Evolutionary conservation across 148 eudicot genomes (phyloP).

Genomic region (Nyssa sinensis): DNA sequence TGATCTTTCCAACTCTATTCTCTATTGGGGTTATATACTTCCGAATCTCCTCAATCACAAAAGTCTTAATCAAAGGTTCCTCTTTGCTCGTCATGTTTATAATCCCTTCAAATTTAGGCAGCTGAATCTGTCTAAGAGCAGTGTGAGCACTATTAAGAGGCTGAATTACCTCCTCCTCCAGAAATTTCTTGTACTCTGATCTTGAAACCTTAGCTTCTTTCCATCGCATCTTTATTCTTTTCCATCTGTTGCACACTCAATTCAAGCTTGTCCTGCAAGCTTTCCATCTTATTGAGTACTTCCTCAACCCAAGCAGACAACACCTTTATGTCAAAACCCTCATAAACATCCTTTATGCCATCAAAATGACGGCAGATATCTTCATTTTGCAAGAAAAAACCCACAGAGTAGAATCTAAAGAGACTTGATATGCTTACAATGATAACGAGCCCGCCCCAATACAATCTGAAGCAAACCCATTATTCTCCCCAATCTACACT

Average conservation of each 20-base stretch:
- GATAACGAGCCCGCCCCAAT: constrained; percentile 73
- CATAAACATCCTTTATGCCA: constrained; percentile 34
- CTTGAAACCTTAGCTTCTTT: constrained; percentile 39
- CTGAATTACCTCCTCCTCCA: constrained; percentile 74
- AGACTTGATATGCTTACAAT: constrained; percentile 73
- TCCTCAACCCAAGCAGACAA: constrained; percentile 62
- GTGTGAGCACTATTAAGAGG: constrained; percentile 88
- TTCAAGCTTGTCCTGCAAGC: constrained; percentile 73
- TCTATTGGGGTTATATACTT: constrained; percentile 93
- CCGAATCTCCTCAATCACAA: constrained; percentile 83
- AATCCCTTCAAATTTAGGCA: constrained; percentile 49
- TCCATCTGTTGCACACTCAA: constrained; percentile 61
- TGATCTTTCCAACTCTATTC: constrained; percentile 62
- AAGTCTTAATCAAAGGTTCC: constrained; percentile 78
- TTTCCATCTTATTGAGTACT: constrained; percentile 78
- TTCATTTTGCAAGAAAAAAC: constrained; percentile 64
- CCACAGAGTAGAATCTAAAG: constrained; percentile 64
- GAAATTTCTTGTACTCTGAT: constrained; percentile 64
- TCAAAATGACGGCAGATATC: constrained; percentile 80
- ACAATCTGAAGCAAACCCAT: constrained; percentile 70
- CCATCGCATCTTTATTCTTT: constrained; percentile 42
- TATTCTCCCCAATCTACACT: constrained; percentile 47
- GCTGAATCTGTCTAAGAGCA: constrained; percentile 76
- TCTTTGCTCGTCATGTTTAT: constrained; percentile 47
- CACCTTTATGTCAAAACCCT: constrained; percentile 57